Base-by-base conservation (phyloP, 345 rosid genomes). In the Hibiscus syriacus region DNA sequence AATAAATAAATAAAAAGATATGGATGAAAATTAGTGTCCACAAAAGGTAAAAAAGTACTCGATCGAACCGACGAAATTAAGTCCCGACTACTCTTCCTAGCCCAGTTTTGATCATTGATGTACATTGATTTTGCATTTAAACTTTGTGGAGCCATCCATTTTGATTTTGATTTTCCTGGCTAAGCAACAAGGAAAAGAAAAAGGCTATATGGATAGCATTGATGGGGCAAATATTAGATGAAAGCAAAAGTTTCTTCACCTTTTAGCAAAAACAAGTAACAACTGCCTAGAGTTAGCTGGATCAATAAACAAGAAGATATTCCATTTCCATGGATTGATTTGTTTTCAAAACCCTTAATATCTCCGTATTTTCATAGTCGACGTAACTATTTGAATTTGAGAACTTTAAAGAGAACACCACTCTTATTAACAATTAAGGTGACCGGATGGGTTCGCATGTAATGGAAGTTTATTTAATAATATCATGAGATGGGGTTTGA, bases 401-500 rank as follows among this genome's bases (percentile, higher is more conserved):
- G n/a, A n/a, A n/a, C n/a, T n/a, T n/a, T n/a, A n/a, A n/a, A n/a
- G n/a, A n/a, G n/a, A n/a, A n/a, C n/a, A n/a, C n/a, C n/a, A n/a
- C n/a, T n/a, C n/a, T n/a, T n/a, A n/a, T n/a, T n/a, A n/a, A n/a
- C n/a, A n/a, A n/a, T n/a, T n/a, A n/a, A n/a, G n/a, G n/a, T n/a
- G n/a, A n/a, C n/a, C n/a, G n/a, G n/a, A n/a, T n/a, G n/a, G n/a
- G n/a, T n/a, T n/a, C n/a, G 68, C 55, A 64, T 64, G 54, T 39
- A 12, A 36, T 7, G 26, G 16, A n/a, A 63, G 46, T 6, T 43
- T n/a, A 14, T 5, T 8, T 27, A 16, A 19, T 20, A 20, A 64
- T 43, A 64, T 41, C 29, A 62, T 20, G 30, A 23, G 30, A 45
- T 41, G 45, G 60, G 32, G 58, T 23, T 71, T 66, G 69, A 55